Evolutionary conservation across 83 land plant species (phyloP).

Genomic region (Isoetes engelmannii): DNA sequence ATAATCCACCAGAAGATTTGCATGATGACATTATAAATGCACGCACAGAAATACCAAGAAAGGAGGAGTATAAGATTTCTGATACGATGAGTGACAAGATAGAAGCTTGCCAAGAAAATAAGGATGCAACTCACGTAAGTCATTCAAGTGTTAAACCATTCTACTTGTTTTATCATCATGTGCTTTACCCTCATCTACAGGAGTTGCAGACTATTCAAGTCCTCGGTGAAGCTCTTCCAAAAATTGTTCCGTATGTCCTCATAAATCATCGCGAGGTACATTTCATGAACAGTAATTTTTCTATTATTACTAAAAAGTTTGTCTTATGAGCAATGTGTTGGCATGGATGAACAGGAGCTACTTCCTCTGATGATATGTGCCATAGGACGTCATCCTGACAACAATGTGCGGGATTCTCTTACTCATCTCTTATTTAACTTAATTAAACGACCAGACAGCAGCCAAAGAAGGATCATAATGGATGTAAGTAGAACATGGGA

Average conservation of each 20-base stretch:
- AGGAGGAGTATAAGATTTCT: too few species aligned
- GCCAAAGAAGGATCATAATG: conserved; percentile 88
- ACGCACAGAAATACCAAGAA: too few species aligned
- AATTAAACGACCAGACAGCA: conserved; percentile 80
- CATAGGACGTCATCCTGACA: conserved; percentile 90
- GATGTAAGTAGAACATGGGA: conserved; percentile 49
- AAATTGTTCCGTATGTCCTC: conserved; percentile 94
- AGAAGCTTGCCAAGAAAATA: too few species aligned
- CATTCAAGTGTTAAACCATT: too few species aligned
- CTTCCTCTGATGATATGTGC: conserved; percentile 97
- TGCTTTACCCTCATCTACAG: conserved; percentile 23
- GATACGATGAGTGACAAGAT: too few species aligned
- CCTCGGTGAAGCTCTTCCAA: conserved; percentile 89
- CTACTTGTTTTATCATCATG: too few species aligned
- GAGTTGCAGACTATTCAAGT: conserved; percentile 76
- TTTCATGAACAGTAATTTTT: conserved; percentile 4
- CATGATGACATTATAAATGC: too few species aligned
- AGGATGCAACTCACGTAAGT: too few species aligned
- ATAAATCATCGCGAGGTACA: conserved; percentile 95
- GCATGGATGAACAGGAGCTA: conserved; percentile 58
- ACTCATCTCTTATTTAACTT: conserved; percentile 88
- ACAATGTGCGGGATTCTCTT: conserved; percentile 73
- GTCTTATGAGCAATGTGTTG: neutral
- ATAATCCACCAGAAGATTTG: too few species aligned
- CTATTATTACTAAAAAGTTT: conserved; percentile 11